Percentiles rank a stretch among this genome's conserved stretches.
Conservation (phyloP, 495 filamentous ascomycete genomes). For the Cryomyces minteri region DNA sequence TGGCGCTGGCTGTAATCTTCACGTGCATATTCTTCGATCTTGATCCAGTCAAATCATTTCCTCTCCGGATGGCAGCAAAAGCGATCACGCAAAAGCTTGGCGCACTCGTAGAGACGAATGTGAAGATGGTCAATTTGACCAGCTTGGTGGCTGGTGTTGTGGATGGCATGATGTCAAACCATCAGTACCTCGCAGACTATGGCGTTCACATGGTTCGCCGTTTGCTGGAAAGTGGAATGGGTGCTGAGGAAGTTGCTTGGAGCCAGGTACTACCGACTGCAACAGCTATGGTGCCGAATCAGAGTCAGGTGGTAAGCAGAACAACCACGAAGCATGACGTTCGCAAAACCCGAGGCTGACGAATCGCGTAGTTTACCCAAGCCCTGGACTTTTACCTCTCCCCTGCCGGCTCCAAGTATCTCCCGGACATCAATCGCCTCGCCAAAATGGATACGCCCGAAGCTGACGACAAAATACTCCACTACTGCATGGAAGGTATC, state of each 20-base stretch:
- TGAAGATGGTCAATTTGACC: slow-evolving; percentile 42
- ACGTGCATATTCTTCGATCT: slow-evolving; percentile 35
- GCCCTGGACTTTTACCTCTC: slow-evolving; percentile 64
- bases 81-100: slow-evolving; percentile 45
- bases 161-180: slow-evolving; percentile 33
- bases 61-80: slow-evolving; percentile 40
- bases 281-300: slow-evolving; percentile 45
- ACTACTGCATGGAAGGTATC: slow-evolving; percentile 39
- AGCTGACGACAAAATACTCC: slow-evolving; percentile 7
- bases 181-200: slow-evolving; percentile 39
- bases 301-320: slow-evolving; percentile 37
- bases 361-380: slow-evolving; percentile 37
- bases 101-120: slow-evolving; percentile 37
- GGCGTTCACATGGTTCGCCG: slow-evolving; percentile 52
- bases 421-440: slow-evolving; percentile 38
- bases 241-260: slow-evolving; percentile 53
- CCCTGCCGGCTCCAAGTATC: slow-evolving; percentile 31
- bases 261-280: slow-evolving; percentile 47
- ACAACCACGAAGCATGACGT: neutral
- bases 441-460: slow-evolving; percentile 17
- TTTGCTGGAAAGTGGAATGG: slow-evolving; percentile 45
- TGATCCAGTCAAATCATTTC: slow-evolving; percentile 32
- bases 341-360: neutral
- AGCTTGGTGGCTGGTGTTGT: slow-evolving; percentile 34
- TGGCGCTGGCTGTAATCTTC: slow-evolving; percentile 51